phyloP scores from a whole-genome alignment of 176 grass and related monocot species.

The Otatea glauca region DNA sequence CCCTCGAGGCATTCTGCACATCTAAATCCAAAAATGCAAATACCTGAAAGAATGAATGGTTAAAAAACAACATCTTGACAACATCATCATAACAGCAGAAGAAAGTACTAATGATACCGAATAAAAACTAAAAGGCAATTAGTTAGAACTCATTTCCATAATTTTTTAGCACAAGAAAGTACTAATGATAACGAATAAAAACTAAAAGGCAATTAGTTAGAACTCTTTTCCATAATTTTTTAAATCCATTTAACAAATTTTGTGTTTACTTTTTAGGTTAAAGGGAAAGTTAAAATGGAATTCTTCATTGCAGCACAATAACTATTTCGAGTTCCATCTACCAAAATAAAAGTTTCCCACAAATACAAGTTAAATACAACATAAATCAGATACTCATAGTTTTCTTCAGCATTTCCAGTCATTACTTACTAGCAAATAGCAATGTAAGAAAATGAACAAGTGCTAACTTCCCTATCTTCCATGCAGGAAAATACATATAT shows the following conservation, averaged over 20 bases:
- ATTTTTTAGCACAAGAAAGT: neutral
- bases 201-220: neutral
- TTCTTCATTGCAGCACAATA: neutral
- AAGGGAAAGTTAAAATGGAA: neutral
- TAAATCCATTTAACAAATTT: neutral
- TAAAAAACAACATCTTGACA: conserved; percentile 10
- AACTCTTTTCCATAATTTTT: neutral
- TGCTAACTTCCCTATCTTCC: neutral
- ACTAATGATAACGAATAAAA: neutral
- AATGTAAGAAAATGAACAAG: conserved; percentile 1
- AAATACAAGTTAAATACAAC: conserved; percentile 18
- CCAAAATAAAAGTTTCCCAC: neutral
- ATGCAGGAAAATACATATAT: neutral
- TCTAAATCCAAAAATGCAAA: conserved; percentile 26
- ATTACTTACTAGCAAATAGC: neutral
- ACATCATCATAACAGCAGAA: conserved; percentile 7
- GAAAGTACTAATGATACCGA: neutral
- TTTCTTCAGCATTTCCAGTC: neutral
- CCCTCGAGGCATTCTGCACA: conserved; percentile 46
- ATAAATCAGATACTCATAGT: neutral
- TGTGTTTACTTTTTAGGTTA: neutral
- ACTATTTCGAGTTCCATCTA: neutral
- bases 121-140: neutral
- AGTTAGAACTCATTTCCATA: neutral
- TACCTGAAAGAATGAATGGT: conserved; percentile 16